These are phyloP conservation scores for Candida tropicalis DNA, from an alignment of 1,139 yeast genomes.

Conservation along the genomic window DNA sequence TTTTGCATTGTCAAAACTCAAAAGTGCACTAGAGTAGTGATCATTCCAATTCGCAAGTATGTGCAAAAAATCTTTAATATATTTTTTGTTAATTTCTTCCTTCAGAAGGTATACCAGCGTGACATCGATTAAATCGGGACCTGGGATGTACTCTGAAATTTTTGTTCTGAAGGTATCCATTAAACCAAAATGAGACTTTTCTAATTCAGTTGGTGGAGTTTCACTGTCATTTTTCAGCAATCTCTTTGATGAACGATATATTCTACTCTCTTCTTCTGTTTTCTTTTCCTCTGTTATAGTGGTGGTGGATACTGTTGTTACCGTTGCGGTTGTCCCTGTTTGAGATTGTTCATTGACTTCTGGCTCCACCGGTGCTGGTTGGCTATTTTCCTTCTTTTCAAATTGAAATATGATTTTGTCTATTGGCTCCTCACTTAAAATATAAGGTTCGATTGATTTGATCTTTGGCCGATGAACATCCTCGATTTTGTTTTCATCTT, in stretches of 20 bases:
- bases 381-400: conserved; percentile 11
- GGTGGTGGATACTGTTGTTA: too few species aligned
- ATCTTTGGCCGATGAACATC: conserved; percentile 37
- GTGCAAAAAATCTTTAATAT: conserved; percentile 28
- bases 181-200: conserved; percentile 26
- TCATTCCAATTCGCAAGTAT: conserved; percentile 29
- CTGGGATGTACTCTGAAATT: conserved; percentile 12
- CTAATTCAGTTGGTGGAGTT: conserved; percentile 22
- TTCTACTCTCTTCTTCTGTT: conserved; percentile 25
- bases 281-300: conserved; percentile 9
- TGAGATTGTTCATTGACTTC: background rate
- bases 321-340: conserved; percentile 6
- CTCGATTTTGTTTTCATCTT: conserved; percentile 35
- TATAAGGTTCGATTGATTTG: conserved; percentile 51
- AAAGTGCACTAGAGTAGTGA: conserved; percentile 18
- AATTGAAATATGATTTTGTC: conserved; percentile 37
- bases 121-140: conserved; percentile 20
- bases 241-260: conserved; percentile 43
- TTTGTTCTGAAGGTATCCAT: conserved; percentile 16
- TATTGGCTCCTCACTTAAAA: conserved; percentile 48
- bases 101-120: conserved; percentile 24
- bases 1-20: conserved; percentile 18
- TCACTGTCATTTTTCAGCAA: conserved; percentile 30
- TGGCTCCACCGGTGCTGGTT: conserved; percentile 2
- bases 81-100: conserved; percentile 11